A percentile compares a stretch with the other conserved stretches of the same genome.
Evolutionary conservation across 352 stramenopile species (phyloP).

Genomic region (Globisporangium barbulae): DNA sequence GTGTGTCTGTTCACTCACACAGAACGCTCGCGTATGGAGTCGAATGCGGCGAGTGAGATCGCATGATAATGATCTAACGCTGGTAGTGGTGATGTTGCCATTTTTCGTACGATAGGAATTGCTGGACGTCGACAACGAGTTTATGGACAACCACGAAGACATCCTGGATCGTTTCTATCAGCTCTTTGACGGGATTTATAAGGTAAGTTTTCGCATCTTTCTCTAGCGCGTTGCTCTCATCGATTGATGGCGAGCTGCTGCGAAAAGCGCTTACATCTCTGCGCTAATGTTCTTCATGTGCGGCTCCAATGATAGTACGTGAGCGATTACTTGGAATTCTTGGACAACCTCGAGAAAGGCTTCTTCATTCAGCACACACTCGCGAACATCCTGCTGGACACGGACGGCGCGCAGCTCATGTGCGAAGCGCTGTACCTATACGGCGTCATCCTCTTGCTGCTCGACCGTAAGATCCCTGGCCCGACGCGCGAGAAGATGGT

Average conservation of each 20-base stretch:
- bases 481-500: conserved; percentile 92
- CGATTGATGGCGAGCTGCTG: background rate
- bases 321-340: conserved; percentile 90
- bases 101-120: conserved; percentile 38
- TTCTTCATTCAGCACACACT: conserved; percentile 96
- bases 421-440: conserved; percentile 95
- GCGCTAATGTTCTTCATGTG: conserved; percentile 9
- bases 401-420: conserved; percentile 92
- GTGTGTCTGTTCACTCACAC: background rate
- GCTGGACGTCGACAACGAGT: conserved; percentile 90
- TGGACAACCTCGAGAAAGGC: conserved; percentile 89
- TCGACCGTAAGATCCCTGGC: conserved; percentile 90
- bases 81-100: background rate
- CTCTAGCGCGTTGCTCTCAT: background rate
- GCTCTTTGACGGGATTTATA: conserved; percentile 89
- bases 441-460: conserved; percentile 92
- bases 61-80: background rate
- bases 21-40: background rate
- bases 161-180: conserved; percentile 88
- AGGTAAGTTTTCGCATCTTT: conserved; percentile 29
- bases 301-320: conserved; percentile 68
- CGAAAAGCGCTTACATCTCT: background rate
- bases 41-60: background rate
- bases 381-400: conserved; percentile 93
- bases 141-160: conserved; percentile 87